Conservation (phyloP, 2,329 filamentous ascomycete genomes). For the Emmonsiellopsis sp. region DNA sequence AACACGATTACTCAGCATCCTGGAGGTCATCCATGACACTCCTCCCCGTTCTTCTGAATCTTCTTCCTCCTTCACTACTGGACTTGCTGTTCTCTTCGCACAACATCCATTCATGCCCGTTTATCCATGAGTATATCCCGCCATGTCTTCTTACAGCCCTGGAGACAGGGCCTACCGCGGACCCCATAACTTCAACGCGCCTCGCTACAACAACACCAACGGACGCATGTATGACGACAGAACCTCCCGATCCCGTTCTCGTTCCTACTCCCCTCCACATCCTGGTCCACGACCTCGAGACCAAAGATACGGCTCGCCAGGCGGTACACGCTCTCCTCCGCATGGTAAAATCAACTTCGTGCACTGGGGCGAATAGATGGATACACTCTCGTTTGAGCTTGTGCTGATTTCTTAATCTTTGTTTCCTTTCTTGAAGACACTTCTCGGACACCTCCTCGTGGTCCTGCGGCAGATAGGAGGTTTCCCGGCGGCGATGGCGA, state of each 20-base stretch:
- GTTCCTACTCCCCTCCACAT: conserved; percentile 18
- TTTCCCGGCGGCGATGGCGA: conserved; percentile 17
- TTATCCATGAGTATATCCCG: not conserved
- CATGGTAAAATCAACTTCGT: conserved; percentile 32
- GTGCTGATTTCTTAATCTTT: conserved; percentile 28
- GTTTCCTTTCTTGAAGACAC: conserved; percentile 26
- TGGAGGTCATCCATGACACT: too few relatives aligned
- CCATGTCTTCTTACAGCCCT: conserved; percentile 22
- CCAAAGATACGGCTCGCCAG: conserved; percentile 27
- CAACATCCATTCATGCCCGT: not conserved
- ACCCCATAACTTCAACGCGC: conserved; percentile 19
- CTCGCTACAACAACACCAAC: conserved; percentile 28
- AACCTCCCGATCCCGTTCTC: conserved; percentile 29
- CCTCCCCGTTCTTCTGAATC: not conserved
- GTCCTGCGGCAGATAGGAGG: conserved; percentile 28
- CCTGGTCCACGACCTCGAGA: conserved; percentile 13
- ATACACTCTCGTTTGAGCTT: conserved; percentile 15
- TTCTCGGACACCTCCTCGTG: conserved; percentile 26
- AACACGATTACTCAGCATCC: too few relatives aligned
- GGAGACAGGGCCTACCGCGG: conserved; percentile 21
- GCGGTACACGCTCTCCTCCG: conserved; percentile 37
- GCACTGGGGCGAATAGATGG: conserved; percentile 15
- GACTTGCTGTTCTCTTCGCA: not conserved
- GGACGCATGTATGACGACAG: conserved; percentile 40
- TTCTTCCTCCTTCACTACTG: not conserved